Conservation (phyloP, 148 eudicot genomes). For the Euryodendron excelsum region DNA sequence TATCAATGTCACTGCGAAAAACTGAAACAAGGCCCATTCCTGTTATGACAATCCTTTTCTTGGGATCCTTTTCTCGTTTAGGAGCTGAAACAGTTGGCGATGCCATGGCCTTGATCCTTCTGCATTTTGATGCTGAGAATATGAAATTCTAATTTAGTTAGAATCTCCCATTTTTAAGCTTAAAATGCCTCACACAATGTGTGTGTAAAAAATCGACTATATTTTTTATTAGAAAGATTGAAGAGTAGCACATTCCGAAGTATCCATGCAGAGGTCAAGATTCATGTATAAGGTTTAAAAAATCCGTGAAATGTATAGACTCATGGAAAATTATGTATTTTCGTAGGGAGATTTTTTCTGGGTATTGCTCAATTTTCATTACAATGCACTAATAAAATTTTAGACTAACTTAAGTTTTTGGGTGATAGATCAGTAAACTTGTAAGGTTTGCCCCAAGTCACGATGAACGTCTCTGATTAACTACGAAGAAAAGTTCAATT, state of each 20-base stretch:
- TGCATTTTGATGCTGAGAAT: constrained; percentile 28
- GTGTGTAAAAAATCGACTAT: neutral
- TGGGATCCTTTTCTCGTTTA: constrained; percentile 40
- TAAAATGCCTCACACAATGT: neutral
- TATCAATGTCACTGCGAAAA: constrained; percentile 36
- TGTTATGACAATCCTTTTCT: constrained; percentile 41
- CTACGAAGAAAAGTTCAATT: too few relatives aligned
- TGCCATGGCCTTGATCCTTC: constrained; percentile 34
- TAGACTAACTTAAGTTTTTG: too few relatives aligned
- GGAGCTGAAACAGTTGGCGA: constrained; percentile 35
- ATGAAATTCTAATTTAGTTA: neutral
- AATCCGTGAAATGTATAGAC: neutral
- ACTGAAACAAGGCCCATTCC: constrained; percentile 47
- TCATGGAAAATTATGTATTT: neutral
- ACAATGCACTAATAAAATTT: too few relatives aligned
- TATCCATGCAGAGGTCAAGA: neutral
- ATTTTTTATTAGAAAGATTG: neutral
- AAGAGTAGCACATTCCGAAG: neutral
- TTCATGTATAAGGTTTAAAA: neutral
- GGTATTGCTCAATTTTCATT: neutral
- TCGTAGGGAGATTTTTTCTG: neutral
- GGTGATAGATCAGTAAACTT: too few relatives aligned
- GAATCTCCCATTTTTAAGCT: neutral
- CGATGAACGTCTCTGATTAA: too few relatives aligned
- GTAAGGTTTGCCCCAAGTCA: too few relatives aligned